These are phyloP conservation scores for Cutaneotrichosporon curvatum DNA, from an alignment of 1,284 basidiomycete species.

Conservation along the genomic window DNA sequence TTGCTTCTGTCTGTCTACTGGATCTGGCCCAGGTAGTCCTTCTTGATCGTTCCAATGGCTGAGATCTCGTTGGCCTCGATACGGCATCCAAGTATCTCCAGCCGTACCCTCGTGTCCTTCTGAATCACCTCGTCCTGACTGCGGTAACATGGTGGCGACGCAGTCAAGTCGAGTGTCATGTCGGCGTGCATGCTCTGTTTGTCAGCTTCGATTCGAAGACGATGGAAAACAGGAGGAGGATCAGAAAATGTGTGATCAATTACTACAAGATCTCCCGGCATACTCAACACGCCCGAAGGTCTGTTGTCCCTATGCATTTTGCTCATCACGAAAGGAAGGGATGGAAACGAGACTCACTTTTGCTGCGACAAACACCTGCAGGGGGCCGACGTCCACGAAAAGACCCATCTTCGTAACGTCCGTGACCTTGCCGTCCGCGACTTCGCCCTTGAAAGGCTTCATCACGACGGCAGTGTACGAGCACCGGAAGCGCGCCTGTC, in stretches of 20 bases:
- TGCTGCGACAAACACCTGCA: constrained; percentile 86
- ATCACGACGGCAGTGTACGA: constrained; percentile 89
- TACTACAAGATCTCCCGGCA: constrained; percentile 47
- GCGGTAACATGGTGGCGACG: constrained; percentile 83
- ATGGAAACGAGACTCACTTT: constrained; percentile 58
- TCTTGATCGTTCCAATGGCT: constrained; percentile 88
- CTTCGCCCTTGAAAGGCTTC: constrained; percentile 98
- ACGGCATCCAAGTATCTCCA: constrained; percentile 94
- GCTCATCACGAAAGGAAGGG: constrained; percentile 21
- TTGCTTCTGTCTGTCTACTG: constrained; percentile 23
- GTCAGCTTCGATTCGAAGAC: constrained; percentile 11
- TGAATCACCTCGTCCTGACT: constrained; percentile 89
- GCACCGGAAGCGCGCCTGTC: constrained; percentile 88
- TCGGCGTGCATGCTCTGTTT: constrained; percentile 81
- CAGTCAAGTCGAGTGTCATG: constrained; percentile 85
- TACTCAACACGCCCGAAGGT: constrained; percentile 41
- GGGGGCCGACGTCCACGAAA: constrained; percentile 89
- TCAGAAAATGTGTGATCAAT: constrained; percentile 44
- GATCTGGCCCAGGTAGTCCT: constrained; percentile 85
- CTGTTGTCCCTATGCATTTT: constrained; percentile 40
- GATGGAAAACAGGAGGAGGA: constrained; percentile 6
- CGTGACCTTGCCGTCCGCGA: constrained; percentile 91
- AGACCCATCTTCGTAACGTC: constrained; percentile 74
- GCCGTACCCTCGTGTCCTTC: constrained; percentile 81
- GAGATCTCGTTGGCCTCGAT: constrained; percentile 97